Evolutionary conservation across 1,284 basidiomycete species (phyloP).

Genomic region (Megacollybia platyphylla): DNA sequence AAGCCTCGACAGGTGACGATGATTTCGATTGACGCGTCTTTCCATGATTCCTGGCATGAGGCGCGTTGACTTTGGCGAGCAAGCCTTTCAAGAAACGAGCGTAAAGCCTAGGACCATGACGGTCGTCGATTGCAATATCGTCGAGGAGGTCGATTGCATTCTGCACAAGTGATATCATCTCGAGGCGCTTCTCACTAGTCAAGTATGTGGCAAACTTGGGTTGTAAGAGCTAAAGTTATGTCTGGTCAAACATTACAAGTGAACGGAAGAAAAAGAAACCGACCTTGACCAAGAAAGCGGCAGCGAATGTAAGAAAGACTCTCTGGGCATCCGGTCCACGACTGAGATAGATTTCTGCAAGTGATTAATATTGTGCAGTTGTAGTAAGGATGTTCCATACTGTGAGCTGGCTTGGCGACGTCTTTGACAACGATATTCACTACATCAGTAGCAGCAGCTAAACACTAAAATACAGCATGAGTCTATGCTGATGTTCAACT

Average conservation of each 20-base stretch:
- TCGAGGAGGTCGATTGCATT: slow-evolving; percentile 53
- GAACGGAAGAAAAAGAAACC: slow-evolving; percentile 6
- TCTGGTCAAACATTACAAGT: not conserved
- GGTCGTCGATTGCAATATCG: slow-evolving; percentile 61
- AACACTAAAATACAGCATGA: slow-evolving; percentile 26
- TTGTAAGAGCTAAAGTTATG: slow-evolving; percentile 43
- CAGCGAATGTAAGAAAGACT: slow-evolving; percentile 77
- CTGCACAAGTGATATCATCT: slow-evolving; percentile 49
- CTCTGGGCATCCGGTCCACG: slow-evolving; percentile 77
- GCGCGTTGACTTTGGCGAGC: slow-evolving; percentile 16
- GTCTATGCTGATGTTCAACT: not conserved
- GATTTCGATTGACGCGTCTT: slow-evolving; percentile 11
- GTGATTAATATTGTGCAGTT: not conserved
- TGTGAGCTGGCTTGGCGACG: slow-evolving; percentile 38
- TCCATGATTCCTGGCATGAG: slow-evolving; percentile 23
- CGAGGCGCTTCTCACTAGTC: slow-evolving; percentile 37
- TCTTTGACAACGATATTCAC: slow-evolving; percentile 52
- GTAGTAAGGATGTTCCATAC: slow-evolving; percentile 20
- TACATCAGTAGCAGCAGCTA: slow-evolving; percentile 50
- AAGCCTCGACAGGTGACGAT: slow-evolving; percentile 9
- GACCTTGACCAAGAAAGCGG: slow-evolving; percentile 70
- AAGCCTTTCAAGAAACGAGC: slow-evolving; percentile 61
- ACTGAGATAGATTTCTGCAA: slow-evolving; percentile 42
- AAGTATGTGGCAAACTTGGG: slow-evolving; percentile 57
- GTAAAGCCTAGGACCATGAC: slow-evolving; percentile 64